These are phyloP conservation scores for Eucalyptus microcorys DNA, from an alignment of 345 rosid species.

Conservation along the genomic window DNA sequence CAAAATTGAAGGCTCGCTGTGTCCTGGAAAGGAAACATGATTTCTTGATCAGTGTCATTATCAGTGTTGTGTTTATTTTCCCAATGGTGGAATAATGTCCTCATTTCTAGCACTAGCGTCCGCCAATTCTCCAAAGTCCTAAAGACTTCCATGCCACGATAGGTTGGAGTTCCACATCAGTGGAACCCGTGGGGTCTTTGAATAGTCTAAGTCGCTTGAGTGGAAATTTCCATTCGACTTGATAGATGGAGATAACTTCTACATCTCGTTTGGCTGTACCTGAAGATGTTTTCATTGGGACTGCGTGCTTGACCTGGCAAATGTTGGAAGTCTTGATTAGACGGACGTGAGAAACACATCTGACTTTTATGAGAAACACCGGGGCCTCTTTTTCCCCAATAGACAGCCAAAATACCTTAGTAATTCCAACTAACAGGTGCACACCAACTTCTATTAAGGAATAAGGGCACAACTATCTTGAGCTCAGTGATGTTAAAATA, in stretches of 20 bases:
- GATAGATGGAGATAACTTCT: background rate
- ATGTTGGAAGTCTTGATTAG: background rate
- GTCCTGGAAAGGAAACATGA: background rate
- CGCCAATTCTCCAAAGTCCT: background rate
- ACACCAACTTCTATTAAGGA: background rate
- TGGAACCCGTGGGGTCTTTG: background rate
- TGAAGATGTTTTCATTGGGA: background rate
- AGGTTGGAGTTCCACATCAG: background rate
- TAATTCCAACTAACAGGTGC: slow-evolving; percentile 13
- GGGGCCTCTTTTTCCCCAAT: slow-evolving; percentile 36
- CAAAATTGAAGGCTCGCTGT: background rate
- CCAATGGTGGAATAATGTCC: background rate
- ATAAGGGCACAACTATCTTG: background rate
- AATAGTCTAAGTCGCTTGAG: background rate
- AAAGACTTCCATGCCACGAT: background rate
- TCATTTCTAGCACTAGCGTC: background rate
- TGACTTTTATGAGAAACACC: background rate
- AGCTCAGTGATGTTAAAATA: background rate
- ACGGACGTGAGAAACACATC: background rate
- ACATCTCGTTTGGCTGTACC: background rate
- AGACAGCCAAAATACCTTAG: slow-evolving; percentile 28
- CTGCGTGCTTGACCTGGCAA: background rate
- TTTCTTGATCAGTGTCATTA: background rate
- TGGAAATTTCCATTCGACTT: background rate
- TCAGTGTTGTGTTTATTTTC: background rate